Percentiles rank a stretch among this genome's conserved stretches.
Conservation (phyloP, 2,329 filamentous ascomycete genomes). For the Aspergillus alliaceus region DNA sequence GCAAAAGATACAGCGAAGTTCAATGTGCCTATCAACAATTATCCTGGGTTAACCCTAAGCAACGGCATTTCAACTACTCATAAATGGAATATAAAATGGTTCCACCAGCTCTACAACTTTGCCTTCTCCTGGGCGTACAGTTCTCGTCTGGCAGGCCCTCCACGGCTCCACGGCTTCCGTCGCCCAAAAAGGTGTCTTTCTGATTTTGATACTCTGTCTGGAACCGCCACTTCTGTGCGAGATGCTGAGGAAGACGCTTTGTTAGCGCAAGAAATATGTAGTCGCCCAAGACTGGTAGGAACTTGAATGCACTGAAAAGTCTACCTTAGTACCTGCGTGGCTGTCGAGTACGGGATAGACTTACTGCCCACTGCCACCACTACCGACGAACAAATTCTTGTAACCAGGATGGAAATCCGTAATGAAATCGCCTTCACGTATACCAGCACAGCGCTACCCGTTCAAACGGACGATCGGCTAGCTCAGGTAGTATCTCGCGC, state of each 20-base stretch:
- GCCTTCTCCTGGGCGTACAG: slow-evolving; percentile 3
- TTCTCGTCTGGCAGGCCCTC: slow-evolving; percentile 12
- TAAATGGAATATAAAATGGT: not conserved
- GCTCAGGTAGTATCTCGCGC: slow-evolving; percentile 16
- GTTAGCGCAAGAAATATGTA: slow-evolving; percentile 43
- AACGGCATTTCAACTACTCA: not conserved
- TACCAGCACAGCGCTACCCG: slow-evolving; percentile 36
- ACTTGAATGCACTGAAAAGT: slow-evolving; percentile 59
- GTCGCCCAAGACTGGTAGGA: slow-evolving; percentile 64
- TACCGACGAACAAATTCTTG: slow-evolving; percentile 8
- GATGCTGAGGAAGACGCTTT: not conserved
- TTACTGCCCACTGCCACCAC: slow-evolving; percentile 14
- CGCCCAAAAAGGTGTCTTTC: slow-evolving; percentile 12
- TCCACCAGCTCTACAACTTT: not conserved
- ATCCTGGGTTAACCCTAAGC: too few relatives aligned
- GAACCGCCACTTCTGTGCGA: slow-evolving; percentile 20
- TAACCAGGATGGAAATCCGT: slow-evolving; percentile 37
- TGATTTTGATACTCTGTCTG: slow-evolving; percentile 6
- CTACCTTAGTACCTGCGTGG: not conserved
- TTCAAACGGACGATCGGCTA: slow-evolving; percentile 27
- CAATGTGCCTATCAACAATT: too few relatives aligned
- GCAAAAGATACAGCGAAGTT: too few relatives aligned
- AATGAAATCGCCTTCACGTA: slow-evolving; percentile 37
- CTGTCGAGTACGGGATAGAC: not conserved
- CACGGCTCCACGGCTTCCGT: slow-evolving; percentile 22